A percentile compares a stretch with the other conserved stretches of the same genome.
phyloP scores from a whole-genome alignment of 257 asterid species.

The Salvia miltiorrhiza region DNA sequence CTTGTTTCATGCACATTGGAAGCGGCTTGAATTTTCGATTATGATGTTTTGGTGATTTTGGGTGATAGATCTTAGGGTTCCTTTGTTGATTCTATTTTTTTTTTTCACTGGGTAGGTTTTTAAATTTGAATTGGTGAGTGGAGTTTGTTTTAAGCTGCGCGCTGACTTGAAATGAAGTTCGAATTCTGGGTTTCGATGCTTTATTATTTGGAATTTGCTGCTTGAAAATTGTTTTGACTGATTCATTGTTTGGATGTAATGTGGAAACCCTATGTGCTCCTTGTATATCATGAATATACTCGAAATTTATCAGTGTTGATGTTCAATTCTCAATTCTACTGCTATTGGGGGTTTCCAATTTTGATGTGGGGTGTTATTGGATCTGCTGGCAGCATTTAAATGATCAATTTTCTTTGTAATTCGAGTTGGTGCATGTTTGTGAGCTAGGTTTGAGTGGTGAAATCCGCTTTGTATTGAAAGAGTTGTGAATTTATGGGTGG shows the following conservation, averaged over 20 bases:
- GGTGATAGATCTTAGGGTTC: conserved; percentile 41
- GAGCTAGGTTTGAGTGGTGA: conserved; percentile 13
- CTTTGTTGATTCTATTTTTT: background rate
- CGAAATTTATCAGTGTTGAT: background rate
- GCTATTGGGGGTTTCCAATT: conserved; percentile 17
- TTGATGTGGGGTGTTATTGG: background rate
- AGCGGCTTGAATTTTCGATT: conserved; percentile 6
- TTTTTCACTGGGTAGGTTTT: background rate
- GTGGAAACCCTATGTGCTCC: conserved; percentile 29
- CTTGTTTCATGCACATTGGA: conserved; percentile 16
- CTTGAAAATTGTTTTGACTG: conserved; percentile 3
- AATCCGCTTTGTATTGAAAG: conserved; percentile 13
- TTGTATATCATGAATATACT: background rate
- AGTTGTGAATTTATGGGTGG: background rate
- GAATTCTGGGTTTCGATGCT: conserved; percentile 15
- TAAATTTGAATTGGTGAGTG: conserved; percentile 25
- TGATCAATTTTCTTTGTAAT: background rate
- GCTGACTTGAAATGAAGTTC: conserved; percentile 15
- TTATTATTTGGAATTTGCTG: conserved; percentile 21
- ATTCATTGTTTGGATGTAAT: conserved; percentile 26
- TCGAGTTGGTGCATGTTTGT: background rate
- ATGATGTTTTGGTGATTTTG: conserved; percentile 8
- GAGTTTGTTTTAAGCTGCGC: background rate
- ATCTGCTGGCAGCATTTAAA: background rate
- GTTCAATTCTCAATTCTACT: background rate